phyloP scores from a whole-genome alignment of 768 basidiomycete species.

The Pleurotus pulmonarius region DNA sequence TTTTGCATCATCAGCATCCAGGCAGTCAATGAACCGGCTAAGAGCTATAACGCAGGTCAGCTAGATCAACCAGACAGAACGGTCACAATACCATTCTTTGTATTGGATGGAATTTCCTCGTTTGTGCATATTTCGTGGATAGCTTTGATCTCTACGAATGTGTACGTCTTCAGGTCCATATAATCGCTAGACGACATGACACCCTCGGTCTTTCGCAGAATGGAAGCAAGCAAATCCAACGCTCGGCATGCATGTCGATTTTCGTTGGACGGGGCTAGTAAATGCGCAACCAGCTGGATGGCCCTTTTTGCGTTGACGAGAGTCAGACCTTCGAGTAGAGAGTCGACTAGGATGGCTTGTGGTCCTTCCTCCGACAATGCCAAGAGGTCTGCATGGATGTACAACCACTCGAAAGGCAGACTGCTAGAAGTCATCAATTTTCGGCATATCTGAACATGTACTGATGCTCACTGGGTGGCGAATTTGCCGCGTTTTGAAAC shows the following conservation, averaged over 20 bases:
- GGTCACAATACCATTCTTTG: neutral
- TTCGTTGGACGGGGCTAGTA: slow-evolving; percentile 18
- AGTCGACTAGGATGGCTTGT: slow-evolving; percentile 31
- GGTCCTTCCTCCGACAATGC: slow-evolving; percentile 23
- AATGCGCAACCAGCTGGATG: slow-evolving; percentile 34
- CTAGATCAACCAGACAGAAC: neutral
- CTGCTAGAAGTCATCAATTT: slow-evolving; percentile 13
- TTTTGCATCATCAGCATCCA: slow-evolving; percentile 28
- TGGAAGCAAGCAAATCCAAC: slow-evolving; percentile 33
- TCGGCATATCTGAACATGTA: neutral
- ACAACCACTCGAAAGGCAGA: slow-evolving; percentile 42
- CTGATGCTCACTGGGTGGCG: slow-evolving; percentile 23
- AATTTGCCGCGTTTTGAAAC: slow-evolving; percentile 18
- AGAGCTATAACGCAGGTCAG: slow-evolving; percentile 32
- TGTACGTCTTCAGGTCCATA: slow-evolving; percentile 31
- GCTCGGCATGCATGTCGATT: slow-evolving; percentile 16
- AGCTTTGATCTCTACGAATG: slow-evolving; percentile 29
- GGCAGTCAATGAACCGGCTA: slow-evolving; percentile 31
- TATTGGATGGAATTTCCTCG: slow-evolving; percentile 12
- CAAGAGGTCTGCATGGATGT: slow-evolving; percentile 26
- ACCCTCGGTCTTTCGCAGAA: slow-evolving; percentile 26
- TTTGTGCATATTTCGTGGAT: slow-evolving; percentile 33
- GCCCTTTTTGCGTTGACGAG: slow-evolving; percentile 30
- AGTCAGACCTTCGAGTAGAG: slow-evolving; percentile 21
- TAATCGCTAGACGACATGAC: slow-evolving; percentile 26